These are phyloP conservation scores for Tylopilus sp. DNA, from an alignment of 1,284 basidiomycete genomes.

Conservation along the genomic window DNA sequence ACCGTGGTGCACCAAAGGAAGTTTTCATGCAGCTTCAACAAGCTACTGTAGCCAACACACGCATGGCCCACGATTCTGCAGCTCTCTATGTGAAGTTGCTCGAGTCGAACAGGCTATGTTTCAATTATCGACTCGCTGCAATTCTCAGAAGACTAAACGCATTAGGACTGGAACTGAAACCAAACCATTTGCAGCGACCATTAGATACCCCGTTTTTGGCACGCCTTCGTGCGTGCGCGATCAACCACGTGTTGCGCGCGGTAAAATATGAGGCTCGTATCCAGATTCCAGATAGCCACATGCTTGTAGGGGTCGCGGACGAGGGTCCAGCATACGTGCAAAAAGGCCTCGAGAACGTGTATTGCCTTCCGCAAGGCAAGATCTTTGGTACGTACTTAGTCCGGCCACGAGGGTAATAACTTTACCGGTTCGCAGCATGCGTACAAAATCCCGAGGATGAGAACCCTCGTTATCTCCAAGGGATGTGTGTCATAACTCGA, in stretches of 20 bases:
- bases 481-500: conserved; percentile 56
- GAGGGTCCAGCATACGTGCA: conserved; percentile 62
- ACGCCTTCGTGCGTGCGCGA: conserved; percentile 53
- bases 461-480: conserved; percentile 52
- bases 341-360: conserved; percentile 51
- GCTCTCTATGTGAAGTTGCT: conserved; percentile 47
- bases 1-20: conserved; percentile 52
- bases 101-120: conserved; percentile 47
- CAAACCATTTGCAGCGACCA: conserved; percentile 33
- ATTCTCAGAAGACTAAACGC: conserved; percentile 51
- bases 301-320: conserved; percentile 74
- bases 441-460: conserved; percentile 47
- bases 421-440: conserved; percentile 48
- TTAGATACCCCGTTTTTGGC: conserved; percentile 59
- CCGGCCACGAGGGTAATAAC: conserved; percentile 3
- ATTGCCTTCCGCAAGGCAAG: conserved; percentile 48
- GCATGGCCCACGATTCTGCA: conserved; percentile 55
- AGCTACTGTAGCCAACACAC: conserved; percentile 49
- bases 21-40: conserved; percentile 59
- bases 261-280: conserved; percentile 74
- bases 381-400: conserved; percentile 54
- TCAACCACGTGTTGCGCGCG: conserved; percentile 60
- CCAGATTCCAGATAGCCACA: conserved; percentile 59
- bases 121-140: conserved; percentile 47
- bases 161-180: conserved; percentile 48